phyloP scores from a whole-genome alignment of 2,329 filamentous ascomycete genomes.

The Fusarium aywerte region DNA sequence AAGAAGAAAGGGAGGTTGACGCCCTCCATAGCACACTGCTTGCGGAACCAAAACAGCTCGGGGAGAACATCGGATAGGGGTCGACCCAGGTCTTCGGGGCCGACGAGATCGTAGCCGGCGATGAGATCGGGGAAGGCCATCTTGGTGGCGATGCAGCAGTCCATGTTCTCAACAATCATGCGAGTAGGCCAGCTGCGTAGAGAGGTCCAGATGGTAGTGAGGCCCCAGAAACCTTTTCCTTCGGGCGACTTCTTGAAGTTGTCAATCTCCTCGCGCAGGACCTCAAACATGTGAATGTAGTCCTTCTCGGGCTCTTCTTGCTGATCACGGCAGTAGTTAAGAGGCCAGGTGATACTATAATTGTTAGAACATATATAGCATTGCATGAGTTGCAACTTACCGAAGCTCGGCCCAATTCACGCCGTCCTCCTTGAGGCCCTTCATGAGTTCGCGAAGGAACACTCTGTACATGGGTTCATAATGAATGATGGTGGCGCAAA shows the following conservation, averaged over 20 bases:
- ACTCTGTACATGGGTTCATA: slow-evolving; percentile 90
- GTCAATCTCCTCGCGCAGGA: slow-evolving; percentile 81
- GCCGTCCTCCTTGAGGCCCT: slow-evolving; percentile 79
- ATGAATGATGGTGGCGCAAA: slow-evolving; percentile 79
- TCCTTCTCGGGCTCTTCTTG: slow-evolving; percentile 73
- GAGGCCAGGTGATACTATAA: slow-evolving; percentile 73
- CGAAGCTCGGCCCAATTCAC: slow-evolving; percentile 85
- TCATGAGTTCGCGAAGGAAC: slow-evolving; percentile 78
- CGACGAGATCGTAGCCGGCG: slow-evolving; percentile 89
- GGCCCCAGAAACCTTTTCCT: slow-evolving; percentile 83
- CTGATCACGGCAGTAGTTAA: slow-evolving; percentile 74
- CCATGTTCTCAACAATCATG: slow-evolving; percentile 81
- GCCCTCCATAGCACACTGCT: slow-evolving; percentile 79
- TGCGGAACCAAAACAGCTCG: slow-evolving; percentile 92
- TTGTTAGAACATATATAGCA: slow-evolving; percentile 15
- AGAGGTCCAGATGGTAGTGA: slow-evolving; percentile 85
- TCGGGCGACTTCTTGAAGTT: slow-evolving; percentile 77
- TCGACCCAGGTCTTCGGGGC: slow-evolving; percentile 83
- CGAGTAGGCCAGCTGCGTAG: slow-evolving; percentile 73
- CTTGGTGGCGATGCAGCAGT: slow-evolving; percentile 86
- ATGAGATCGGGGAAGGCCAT: slow-evolving; percentile 80
- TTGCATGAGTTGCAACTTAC: slow-evolving; percentile 44
- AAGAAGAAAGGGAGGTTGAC: slow-evolving; percentile 95
- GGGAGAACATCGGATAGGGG: slow-evolving; percentile 81
- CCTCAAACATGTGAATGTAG: slow-evolving; percentile 75